A percentile compares a stretch with the other conserved stretches of the same genome.
Conservation (phyloP, 2,329 filamentous ascomycete species). For the Hypoxylon rubiginosum region DNA sequence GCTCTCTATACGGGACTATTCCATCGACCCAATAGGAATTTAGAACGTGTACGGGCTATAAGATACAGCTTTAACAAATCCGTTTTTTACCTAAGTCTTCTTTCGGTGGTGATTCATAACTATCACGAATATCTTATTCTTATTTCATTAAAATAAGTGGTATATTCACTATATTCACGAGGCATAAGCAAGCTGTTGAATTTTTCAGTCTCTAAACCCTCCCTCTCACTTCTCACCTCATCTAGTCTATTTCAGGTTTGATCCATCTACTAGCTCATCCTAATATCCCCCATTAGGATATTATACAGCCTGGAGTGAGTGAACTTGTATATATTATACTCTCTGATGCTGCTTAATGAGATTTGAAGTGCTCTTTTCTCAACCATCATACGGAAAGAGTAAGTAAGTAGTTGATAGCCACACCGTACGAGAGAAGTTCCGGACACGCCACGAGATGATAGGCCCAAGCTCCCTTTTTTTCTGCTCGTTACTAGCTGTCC, state of each 20-base stretch:
- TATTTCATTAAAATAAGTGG: conserved; percentile 10
- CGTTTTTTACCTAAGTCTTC: conserved; percentile 17
- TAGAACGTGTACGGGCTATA: conserved; percentile 47
- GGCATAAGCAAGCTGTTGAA: conserved; percentile 13
- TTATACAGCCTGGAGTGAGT: conserved; percentile 4
- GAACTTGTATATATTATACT: conserved; percentile 6
- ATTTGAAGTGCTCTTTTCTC: conserved; percentile 13
- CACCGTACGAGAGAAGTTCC: conserved; percentile 41
- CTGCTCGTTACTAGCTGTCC: conserved; percentile 24
- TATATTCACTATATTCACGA: not conserved
- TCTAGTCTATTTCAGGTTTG: conserved; percentile 18
- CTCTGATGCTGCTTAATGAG: conserved; percentile 27
- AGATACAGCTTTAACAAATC: conserved; percentile 37
- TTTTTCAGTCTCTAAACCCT: not conserved
- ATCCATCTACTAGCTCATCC: conserved; percentile 2
- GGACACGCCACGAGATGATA: conserved; percentile 44
- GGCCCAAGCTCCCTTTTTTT: conserved; percentile 40
- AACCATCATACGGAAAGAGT: conserved; percentile 5
- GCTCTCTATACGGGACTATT: conserved; percentile 33
- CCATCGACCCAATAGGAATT: conserved; percentile 47
- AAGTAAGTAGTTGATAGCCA: conserved; percentile 34
- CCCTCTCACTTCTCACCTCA: conserved; percentile 12
- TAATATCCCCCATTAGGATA: conserved; percentile 20
- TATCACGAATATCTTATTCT: conserved; percentile 5
- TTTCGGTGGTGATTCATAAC: conserved; percentile 18